Evolutionary conservation across 1,139 yeast genomes (phyloP).

Genomic region (Geotrichum klebahnii): DNA sequence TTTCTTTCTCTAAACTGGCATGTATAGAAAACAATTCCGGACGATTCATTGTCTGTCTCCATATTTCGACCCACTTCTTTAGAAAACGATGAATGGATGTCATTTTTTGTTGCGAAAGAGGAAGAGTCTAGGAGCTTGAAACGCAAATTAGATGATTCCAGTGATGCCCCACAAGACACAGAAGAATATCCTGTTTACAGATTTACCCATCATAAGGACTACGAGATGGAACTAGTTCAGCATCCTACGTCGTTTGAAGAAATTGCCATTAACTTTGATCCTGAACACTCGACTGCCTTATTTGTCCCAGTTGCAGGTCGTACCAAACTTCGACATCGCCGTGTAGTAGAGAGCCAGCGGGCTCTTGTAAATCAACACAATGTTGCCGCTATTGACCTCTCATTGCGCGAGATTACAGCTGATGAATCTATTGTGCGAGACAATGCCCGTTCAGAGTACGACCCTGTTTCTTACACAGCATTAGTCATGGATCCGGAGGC

Average conservation of each 20-base stretch:
- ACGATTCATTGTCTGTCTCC: slow-evolving; percentile 54
- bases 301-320: slow-evolving; percentile 77
- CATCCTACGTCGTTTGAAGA: slow-evolving; percentile 52
- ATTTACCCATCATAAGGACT: slow-evolving; percentile 69
- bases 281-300: slow-evolving; percentile 56
- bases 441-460: slow-evolving; percentile 61
- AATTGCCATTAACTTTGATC: slow-evolving; percentile 52
- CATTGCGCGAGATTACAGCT: slow-evolving; percentile 68
- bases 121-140: slow-evolving; percentile 37
- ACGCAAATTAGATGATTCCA: slow-evolving; percentile 31
- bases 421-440: slow-evolving; percentile 67
- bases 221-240: slow-evolving; percentile 64
- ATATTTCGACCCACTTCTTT: slow-evolving; percentile 72
- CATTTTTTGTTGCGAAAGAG: slow-evolving; percentile 57
- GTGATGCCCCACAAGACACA: slow-evolving; percentile 38
- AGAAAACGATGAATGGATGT: slow-evolving; percentile 77
- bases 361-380: slow-evolving; percentile 49
- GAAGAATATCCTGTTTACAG: slow-evolving; percentile 48
- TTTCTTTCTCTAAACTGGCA: slow-evolving; percentile 25
- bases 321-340: slow-evolving; percentile 76
- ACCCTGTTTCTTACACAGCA: slow-evolving; percentile 51
- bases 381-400: slow-evolving; percentile 51
- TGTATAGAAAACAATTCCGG: slow-evolving; percentile 43
- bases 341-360: slow-evolving; percentile 55
- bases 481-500: slow-evolving; percentile 23